Evolutionary conservation across 1,139 yeast species (phyloP), one percentile per base, ranked within the genome.

Genomic region (Nadsonia commutata): DNA sequence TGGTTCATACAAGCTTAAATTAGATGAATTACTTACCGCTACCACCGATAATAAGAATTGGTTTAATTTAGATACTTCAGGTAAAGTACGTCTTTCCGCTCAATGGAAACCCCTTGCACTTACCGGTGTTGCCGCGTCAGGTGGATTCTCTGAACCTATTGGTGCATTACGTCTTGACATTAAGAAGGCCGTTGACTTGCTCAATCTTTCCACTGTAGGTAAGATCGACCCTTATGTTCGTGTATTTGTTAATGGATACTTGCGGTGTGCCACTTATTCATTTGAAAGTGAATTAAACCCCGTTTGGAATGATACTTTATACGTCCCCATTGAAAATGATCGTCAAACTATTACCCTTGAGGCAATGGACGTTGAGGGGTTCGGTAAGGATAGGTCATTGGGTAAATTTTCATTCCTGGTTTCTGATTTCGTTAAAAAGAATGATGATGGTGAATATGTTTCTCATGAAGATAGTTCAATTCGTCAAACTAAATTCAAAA

Each of bases 221-320:
- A 83, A 78, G 56, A 78, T 86, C 57, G 97, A 90, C 62, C 98
- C 99, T 38, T 90, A 90, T 58, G 76, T 78, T 17, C 76, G 95
- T 56, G 68, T 88, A 13, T 64, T 85, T 56, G 72, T 85, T 39
- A 86, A 86, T 57, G 90, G 90, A 43, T 70, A 76, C 55, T 78
- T 76, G 52, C 76, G 77, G 57, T 83, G 79, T 27, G 74, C 97
- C 61, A 90, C 97, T 2, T 69, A 74, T 43, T 74, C 82, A n/a
- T 61, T 70, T 45, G 79, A 76, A 19, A 74, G 80, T 18, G 76
- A 84, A 2, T 67, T 79, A 54, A 69, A 80, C 51, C 98, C 99
- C 13, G 76, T 76, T 9, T 93, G 88, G 84, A 78, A 86, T 57
- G 90, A 86, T 60, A 70, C 82, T 2, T 69, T 84, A 44, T 90